Evolutionary conservation across 371 early-diverging fungal genomes (phyloP).

Genomic region (Mortierella polycephala): DNA sequence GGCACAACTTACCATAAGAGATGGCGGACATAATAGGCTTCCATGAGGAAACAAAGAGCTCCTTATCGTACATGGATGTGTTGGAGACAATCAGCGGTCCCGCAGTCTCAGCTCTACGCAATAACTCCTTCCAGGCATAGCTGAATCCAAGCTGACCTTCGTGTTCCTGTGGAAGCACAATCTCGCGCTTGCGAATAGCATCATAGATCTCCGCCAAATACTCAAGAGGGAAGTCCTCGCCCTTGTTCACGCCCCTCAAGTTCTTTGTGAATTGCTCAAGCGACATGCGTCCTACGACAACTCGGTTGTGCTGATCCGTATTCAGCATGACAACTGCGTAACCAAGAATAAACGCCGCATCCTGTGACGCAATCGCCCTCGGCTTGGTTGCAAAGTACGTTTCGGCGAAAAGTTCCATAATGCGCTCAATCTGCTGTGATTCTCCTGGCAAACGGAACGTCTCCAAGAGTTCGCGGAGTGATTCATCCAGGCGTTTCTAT

Average conservation of each 20-base stretch:
- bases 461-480: slow-evolving; percentile 83
- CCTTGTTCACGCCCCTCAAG: slow-evolving; percentile 81
- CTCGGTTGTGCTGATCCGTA: slow-evolving; percentile 94
- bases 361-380: slow-evolving; percentile 70
- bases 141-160: slow-evolving; percentile 95
- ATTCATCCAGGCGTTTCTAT: slow-evolving; percentile 87
- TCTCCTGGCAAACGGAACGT: slow-evolving; percentile 95
- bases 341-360: slow-evolving; percentile 84
- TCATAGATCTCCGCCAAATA: slow-evolving; percentile 83
- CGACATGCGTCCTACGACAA: slow-evolving; percentile 80
- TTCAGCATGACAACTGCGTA: slow-evolving; percentile 94
- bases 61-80: slow-evolving; percentile 70
- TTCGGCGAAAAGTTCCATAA: slow-evolving; percentile 87
- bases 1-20: slow-evolving; percentile 65
- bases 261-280: slow-evolving; percentile 88
- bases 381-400: slow-evolving; percentile 77
- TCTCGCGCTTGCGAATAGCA: slow-evolving; percentile 82
- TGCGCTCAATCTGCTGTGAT: slow-evolving; percentile 93
- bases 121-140: slow-evolving; percentile 93
- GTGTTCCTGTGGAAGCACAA: slow-evolving; percentile 91
- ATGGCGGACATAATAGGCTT: slow-evolving; percentile 74
- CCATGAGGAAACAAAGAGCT: slow-evolving; percentile 72
- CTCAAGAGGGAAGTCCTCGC: slow-evolving; percentile 74
- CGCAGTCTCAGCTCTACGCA: slow-evolving; percentile 63
- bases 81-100: slow-evolving; percentile 63